Evolutionary conservation across 2,329 filamentous ascomycete species (phyloP).

Genomic region (Xylaria sp.): DNA sequence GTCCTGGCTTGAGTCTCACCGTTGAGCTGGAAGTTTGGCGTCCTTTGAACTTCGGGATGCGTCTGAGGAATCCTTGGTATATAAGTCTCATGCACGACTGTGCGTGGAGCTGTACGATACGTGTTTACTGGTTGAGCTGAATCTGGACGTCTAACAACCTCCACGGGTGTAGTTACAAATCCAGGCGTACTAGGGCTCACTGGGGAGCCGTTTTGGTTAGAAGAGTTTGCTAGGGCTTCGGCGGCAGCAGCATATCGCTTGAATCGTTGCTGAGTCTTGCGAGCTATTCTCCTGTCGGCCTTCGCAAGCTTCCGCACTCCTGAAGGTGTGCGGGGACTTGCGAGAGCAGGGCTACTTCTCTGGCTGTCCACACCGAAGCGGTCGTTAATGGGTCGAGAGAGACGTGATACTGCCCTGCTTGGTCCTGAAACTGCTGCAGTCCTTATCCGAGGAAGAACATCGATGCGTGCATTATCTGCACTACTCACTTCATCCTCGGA

Average conservation of each 20-base stretch:
- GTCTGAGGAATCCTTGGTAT: slow-evolving; percentile 20
- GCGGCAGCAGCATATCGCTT: slow-evolving; percentile 51
- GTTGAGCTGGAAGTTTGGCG: slow-evolving; percentile 8
- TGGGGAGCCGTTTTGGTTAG: slow-evolving; percentile 32
- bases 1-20: slow-evolving; percentile 8
- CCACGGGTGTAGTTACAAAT: slow-evolving; percentile 35
- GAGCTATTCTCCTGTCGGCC: slow-evolving; percentile 46
- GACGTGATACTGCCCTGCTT: slow-evolving; percentile 28
- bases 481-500: slow-evolving; percentile 50
- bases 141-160: slow-evolving; percentile 41
- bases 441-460: slow-evolving; percentile 26
- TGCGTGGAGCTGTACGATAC: slow-evolving; percentile 24
- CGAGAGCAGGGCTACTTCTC: slow-evolving; percentile 35
- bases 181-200: slow-evolving; percentile 37
- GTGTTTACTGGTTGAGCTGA: slow-evolving; percentile 33
- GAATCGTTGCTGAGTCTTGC: slow-evolving; percentile 49
- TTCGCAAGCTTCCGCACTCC: slow-evolving; percentile 43
- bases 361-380: slow-evolving; percentile 23
- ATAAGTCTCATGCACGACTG: slow-evolving; percentile 21
- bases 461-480: slow-evolving; percentile 38
- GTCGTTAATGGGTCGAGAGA: slow-evolving; percentile 21
- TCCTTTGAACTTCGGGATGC: slow-evolving; percentile 23
- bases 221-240: slow-evolving; percentile 46
- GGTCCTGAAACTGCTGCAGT: slow-evolving; percentile 14
- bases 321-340: slow-evolving; percentile 38